Evolutionary conservation across 2,329 filamentous ascomycete species (phyloP), one percentile per base, ranked within the genome.

Genomic region (Epichloe elymi): DNA sequence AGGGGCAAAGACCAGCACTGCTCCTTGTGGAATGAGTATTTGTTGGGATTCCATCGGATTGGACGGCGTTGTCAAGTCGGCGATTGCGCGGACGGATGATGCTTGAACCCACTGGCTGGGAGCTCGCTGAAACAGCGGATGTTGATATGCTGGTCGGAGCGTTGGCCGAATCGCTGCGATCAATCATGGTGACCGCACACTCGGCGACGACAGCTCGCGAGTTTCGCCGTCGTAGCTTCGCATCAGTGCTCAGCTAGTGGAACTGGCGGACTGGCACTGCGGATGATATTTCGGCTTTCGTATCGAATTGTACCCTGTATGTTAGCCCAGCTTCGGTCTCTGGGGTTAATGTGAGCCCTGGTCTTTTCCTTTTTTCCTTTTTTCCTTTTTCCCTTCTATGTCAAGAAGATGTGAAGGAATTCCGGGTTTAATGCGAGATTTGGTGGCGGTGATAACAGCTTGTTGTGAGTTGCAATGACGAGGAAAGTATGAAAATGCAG

Each of bases 81-180:
- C 76, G 72, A 55, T 76, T 77, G 53, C 77, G 74, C 50, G 75
- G 71, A 26, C 76, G 74, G 51, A 71, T 58, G 26, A 67, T 64
- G 52, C 60, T 59, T 26, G 70, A 59, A 51, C 70, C 68, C 54
- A 69, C 61, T 56, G 71, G 68, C 52, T 65, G 67, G 46, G 69
- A 67, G 56, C 69, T 62, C 41, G 72, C 65, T 48, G 67, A 65
- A 50, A 73, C 61, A 46, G 69, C 68, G 41, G 74, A 76, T 50
- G 75, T 73, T 51, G 72, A 67, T 62, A 71, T 67, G 56, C 67
- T 64, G 54, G 65, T 65, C 54, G 64, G 60, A 49, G 59, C 54
- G 53, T 60, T 60, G 52, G 57, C 57, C 54, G 64, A 58, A 54
- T 56, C 56, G 59, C 56, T 58, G 54, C 55, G 59, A 56, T 65